Base-by-base conservation (phyloP, 2,329 filamentous ascomycete species). In the Talaromyces sp. region DNA sequence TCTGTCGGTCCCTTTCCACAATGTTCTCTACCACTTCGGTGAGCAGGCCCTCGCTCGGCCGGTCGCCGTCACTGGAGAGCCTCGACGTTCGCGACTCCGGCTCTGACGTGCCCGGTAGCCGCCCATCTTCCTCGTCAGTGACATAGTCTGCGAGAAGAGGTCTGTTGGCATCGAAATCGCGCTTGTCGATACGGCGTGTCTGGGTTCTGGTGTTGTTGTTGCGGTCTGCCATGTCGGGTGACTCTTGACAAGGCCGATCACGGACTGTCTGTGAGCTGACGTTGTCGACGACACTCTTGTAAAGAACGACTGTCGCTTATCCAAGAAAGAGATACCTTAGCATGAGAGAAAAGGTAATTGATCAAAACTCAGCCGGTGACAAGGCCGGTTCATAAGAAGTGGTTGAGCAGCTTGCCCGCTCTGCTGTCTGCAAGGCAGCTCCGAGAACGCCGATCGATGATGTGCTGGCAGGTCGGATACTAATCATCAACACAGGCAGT, bases 11-110 rank as follows among this genome's bases (percentile, higher is more conserved):
- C 62, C 82, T 80, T 65, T 83, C 81, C 59, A 83, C 79, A 66
- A 87, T 85, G 66, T 83, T 84, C 59, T 84, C 82, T 32, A 85
- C 84, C 11, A 87, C 83, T 67, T 87, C 80, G 61, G 80, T 84
- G 70, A 88, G 82, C 70, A 88, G 83, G 9, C 74, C 74, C 55
- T 74, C 73, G n/a, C 69, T 67, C 8, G 65, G 84, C 10, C 73
- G 72, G 55, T 74, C 72, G n/a, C 64, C 66, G 30, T 63, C 56
- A 17, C 64, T 64, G 32, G 60, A 62, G 19, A 62, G 42, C 19
- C 60, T 58, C 39, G 60, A 59, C 27, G 58, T 62, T 10, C 51
- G 60, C 25, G 56, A 55, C 32, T 66, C 65, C 33, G 58, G 61
- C 22, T 54, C 64, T 3, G 69, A 69, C 58, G 63, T 3, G 70